phyloP scores from a whole-genome alignment of 2,329 filamentous ascomycete genomes.

The Talaromyces verruculosus region DNA sequence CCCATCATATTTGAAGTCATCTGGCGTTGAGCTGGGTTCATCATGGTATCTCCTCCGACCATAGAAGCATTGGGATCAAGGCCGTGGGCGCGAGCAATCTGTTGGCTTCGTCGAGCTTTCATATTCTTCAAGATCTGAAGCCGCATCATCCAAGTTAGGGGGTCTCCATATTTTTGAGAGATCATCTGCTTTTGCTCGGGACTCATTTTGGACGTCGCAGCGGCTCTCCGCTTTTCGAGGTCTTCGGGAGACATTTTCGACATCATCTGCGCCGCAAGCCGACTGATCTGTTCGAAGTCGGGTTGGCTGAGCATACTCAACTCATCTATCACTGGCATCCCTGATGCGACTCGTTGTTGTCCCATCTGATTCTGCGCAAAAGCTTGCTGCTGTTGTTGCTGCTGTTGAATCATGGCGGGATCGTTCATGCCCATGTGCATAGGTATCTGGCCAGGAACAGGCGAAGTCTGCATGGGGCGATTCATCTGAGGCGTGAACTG shows the following conservation, averaged over 20 bases:
- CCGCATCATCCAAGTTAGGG: constrained; percentile 53
- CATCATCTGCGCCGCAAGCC: constrained; percentile 50
- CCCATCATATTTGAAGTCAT: constrained; percentile 45
- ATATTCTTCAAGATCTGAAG: constrained; percentile 48
- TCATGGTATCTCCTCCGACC: constrained; percentile 40
- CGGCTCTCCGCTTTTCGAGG: constrained; percentile 50
- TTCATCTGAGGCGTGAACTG: constrained; percentile 53
- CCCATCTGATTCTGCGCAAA: constrained; percentile 18
- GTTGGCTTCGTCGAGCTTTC: constrained; percentile 36
- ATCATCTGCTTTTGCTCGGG: constrained; percentile 51
- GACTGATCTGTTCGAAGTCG: constrained; percentile 47
- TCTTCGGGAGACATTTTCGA: constrained; percentile 46
- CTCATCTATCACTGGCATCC: constrained; percentile 35
- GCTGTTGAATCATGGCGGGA: constrained; percentile 33
- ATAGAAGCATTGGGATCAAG: constrained; percentile 29
- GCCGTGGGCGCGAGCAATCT: constrained; percentile 30
- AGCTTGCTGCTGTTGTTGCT: constrained; percentile 31
- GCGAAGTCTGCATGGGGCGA: constrained; percentile 52
- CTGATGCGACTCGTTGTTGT: constrained; percentile 33
- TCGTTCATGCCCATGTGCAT: constrained; percentile 40
- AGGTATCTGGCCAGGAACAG: constrained; percentile 44
- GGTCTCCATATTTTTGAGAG: constrained; percentile 48
- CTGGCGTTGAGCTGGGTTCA: constrained; percentile 42
- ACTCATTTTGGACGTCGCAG: constrained; percentile 45
- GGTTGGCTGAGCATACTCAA: constrained; percentile 39